A percentile compares a stretch with the other conserved stretches of the same genome.
Evolutionary conservation across 1,139 yeast genomes (phyloP).

Genomic region (Debaryomyces coudertii): DNA sequence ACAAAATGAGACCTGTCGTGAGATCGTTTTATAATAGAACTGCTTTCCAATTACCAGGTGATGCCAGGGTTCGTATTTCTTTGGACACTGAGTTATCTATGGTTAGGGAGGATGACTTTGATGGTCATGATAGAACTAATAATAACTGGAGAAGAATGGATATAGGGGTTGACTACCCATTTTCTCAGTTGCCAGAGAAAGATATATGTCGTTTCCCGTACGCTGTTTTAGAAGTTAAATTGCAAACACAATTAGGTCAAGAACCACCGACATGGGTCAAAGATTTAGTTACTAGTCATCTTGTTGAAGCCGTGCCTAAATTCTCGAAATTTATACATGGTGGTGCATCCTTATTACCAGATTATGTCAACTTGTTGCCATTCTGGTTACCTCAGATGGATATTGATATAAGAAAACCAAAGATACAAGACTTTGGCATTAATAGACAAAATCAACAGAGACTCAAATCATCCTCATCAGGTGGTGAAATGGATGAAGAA

Average conservation of each 20-base stretch:
- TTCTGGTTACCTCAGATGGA: constrained; percentile 99
- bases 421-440: constrained; percentile 65
- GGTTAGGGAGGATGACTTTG: constrained; percentile 97
- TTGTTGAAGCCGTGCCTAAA: constrained; percentile 97
- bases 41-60: constrained; percentile 98
- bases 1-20: constrained; percentile 88
- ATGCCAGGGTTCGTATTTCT: constrained; percentile 97
- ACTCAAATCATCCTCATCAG: constrained; percentile 45
- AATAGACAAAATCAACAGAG: constrained; percentile 31
- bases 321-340: constrained; percentile 97
- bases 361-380: constrained; percentile 80
- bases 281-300: constrained; percentile 85
- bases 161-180: constrained; percentile 97
- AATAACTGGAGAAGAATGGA: constrained; percentile 98
- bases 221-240: constrained; percentile 94
- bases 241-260: constrained; percentile 97
- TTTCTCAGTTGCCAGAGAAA: constrained; percentile 75
- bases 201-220: constrained; percentile 95
- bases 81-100: constrained; percentile 92
- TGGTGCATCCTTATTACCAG: constrained; percentile 84
- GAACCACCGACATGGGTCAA: constrained; percentile 98
- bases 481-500: constrained; percentile 53
- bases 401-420: constrained; percentile 90
- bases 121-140: constrained; percentile 85
- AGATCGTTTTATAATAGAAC: constrained; percentile 97